Conservation (phyloP, 345 rosid genomes). For the Euphorbia peplus region DNA sequence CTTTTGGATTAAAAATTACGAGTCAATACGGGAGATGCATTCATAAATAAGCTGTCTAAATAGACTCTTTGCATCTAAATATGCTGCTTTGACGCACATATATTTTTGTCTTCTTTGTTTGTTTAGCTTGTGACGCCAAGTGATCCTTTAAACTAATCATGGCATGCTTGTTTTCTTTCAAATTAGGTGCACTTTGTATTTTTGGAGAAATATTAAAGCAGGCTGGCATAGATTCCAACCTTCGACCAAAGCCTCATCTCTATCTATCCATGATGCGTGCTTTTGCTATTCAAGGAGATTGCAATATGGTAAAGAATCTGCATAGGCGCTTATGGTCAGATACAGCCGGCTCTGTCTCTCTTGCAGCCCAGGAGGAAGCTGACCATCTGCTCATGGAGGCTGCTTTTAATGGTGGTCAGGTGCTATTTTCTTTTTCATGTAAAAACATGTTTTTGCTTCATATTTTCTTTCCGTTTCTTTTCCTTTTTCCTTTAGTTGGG, state of each 20-base stretch:
- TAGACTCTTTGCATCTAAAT: neutral
- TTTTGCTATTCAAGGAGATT: slow-evolving; percentile 55
- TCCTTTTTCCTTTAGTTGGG: neutral
- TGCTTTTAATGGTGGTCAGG: slow-evolving; percentile 71
- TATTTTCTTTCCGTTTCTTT: neutral
- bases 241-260: slow-evolving; percentile 75
- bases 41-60: neutral
- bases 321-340: slow-evolving; percentile 61
- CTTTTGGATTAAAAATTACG: neutral
- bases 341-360: slow-evolving; percentile 59
- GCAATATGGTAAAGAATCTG: slow-evolving; percentile 49
- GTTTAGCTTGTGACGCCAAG: neutral
- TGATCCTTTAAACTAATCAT: neutral
- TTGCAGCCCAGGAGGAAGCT: slow-evolving; percentile 54
- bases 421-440: slow-evolving; percentile 12
- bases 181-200: slow-evolving; percentile 60
- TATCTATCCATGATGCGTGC: slow-evolving; percentile 77
- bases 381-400: slow-evolving; percentile 84
- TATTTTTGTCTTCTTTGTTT: neutral
- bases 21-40: neutral
- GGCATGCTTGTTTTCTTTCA: slow-evolving; percentile 16
- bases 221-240: slow-evolving; percentile 39
- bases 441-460: too few relatives aligned
- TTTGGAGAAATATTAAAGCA: slow-evolving; percentile 73
- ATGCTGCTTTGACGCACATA: neutral